Base-by-base conservation (phyloP, 2,329 filamentous ascomycete species). In the Epichloe sp. region DNA sequence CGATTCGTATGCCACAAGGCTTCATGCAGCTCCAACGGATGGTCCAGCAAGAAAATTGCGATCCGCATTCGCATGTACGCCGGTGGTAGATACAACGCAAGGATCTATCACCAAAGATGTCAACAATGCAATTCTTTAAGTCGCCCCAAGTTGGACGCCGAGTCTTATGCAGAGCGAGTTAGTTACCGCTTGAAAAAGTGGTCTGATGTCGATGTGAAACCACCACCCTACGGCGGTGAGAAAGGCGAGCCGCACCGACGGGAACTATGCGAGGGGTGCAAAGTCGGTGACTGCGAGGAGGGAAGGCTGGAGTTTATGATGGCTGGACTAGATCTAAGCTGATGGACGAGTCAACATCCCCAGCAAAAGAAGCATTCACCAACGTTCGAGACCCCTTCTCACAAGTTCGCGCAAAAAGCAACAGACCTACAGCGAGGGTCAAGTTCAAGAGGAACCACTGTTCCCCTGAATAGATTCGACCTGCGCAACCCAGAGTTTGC, bases 71-170 rank as follows among this genome's bases (percentile, higher is more conserved):
- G 64, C 8, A 51, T 57, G 37, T 71, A 67, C 42, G 26, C 23
- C 0, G 44, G 40, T 0, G 45, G 58, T 5, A 53, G 56, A 4
- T 71, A 71, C 56, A 68, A 70, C 47, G 68, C 60, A 0, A 42
- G 59, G 2, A 63, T 71, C 0, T 71, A 64, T 52, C 59, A 66
- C 41, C 68, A 71, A 50, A 61, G 60, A 1, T 72, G 68, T 59
- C 56, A 49, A 6, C 2, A 5, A 2, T 71, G 64, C 56, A 55
- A 63, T 0, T 11, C 5, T 4, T 53, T 67, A 2, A 62, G 63
- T 14, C 46, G 35, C 6, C 59, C 67, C 1, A 44, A 3, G 3
- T 48, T 70, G 0, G 53, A 70, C 31, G 53, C 69, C 26, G 31
- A 55, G 0, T 62, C 61, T 0, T 71, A 71, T 43, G 55, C 62